Evolutionary conservation across 192 early-diverging fungal genomes (phyloP).

Genomic region (Coemansia asiatica): DNA sequence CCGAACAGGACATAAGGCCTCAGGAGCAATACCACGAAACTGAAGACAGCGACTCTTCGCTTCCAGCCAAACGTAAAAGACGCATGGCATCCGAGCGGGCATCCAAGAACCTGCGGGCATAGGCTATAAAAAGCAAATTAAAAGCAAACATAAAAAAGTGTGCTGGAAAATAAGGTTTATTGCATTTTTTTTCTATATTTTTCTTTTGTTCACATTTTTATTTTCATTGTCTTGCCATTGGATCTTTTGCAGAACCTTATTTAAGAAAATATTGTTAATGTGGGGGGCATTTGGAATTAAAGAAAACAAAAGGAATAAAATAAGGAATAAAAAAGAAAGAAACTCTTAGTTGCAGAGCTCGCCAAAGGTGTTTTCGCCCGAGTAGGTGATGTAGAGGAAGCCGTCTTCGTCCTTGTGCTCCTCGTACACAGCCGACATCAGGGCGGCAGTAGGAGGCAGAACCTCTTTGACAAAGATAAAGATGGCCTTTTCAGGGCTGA

Average conservation of each 20-base stretch:
- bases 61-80: slow-evolving; percentile 39
- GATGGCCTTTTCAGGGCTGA: slow-evolving; percentile 96
- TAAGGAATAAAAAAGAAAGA: neutral
- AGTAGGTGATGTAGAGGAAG: slow-evolving; percentile 93
- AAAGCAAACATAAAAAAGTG: neutral
- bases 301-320: neutral
- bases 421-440: slow-evolving; percentile 93
- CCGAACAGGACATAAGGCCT: slow-evolving; percentile 20
- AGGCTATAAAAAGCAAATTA: neutral
- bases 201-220: neutral
- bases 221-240: neutral
- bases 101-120: slow-evolving; percentile 42
- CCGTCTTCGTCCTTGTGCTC: slow-evolving; percentile 99
- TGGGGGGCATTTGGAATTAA: slow-evolving; percentile 8
- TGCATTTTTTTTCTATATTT: too few species aligned
- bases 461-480: slow-evolving; percentile 99
- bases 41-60: slow-evolving; percentile 49
- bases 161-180: neutral
- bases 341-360: slow-evolving; percentile 4
- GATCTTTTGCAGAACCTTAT: too few species aligned
- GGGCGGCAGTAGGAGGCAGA: slow-evolving; percentile 88
- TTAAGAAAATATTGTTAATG: too few species aligned
- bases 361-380: slow-evolving; percentile 89
- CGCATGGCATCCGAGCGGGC: slow-evolving; percentile 48
- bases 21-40: slow-evolving; percentile 22